These are phyloP conservation scores for Westerdykella sp. DNA, from an alignment of 2,329 filamentous ascomycete genomes.

Conservation along the genomic window DNA sequence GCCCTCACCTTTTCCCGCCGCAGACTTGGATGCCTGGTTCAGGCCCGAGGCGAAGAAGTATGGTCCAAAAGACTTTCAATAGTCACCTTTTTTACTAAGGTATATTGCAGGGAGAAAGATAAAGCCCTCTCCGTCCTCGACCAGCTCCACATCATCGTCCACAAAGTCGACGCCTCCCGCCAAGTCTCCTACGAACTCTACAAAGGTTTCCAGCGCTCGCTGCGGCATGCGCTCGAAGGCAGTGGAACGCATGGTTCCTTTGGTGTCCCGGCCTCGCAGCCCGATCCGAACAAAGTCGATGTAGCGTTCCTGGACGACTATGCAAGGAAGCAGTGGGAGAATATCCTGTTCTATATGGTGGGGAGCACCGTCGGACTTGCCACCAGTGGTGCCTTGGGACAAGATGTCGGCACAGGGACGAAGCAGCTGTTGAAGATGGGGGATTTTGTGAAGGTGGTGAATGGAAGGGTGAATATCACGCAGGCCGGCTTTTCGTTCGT, in stretches of 20 bases:
- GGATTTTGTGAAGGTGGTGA: constrained; percentile 63
- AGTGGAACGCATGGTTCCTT: constrained; percentile 83
- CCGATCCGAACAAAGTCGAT: constrained; percentile 58
- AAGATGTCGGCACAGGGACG: constrained; percentile 55
- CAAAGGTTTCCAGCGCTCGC: constrained; percentile 72
- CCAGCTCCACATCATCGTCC: constrained; percentile 75
- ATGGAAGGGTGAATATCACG: constrained; percentile 65
- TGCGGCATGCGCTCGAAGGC: constrained; percentile 82
- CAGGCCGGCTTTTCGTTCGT: constrained; percentile 92
- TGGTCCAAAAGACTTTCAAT: constrained; percentile 9
- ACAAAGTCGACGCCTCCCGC: constrained; percentile 50
- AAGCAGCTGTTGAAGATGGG: constrained; percentile 78
- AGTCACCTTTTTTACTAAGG: constrained; percentile 3
- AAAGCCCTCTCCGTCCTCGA: constrained; percentile 75
- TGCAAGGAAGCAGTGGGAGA: constrained; percentile 87
- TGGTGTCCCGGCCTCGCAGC: constrained; percentile 69
- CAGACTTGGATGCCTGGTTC: constrained; percentile 81
- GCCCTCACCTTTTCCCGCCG: constrained; percentile 69
- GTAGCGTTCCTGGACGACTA: constrained; percentile 74
- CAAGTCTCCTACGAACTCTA: constrained; percentile 70
- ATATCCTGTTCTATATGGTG: constrained; percentile 92
- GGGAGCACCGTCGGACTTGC: constrained; percentile 55
- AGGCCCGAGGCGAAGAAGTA: constrained; percentile 58
- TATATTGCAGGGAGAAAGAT: constrained; percentile 61
- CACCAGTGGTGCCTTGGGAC: constrained; percentile 38